These are phyloP conservation scores for Gossypium turneri DNA, from an alignment of 345 rosid genomes.

Conservation along the genomic window DNA sequence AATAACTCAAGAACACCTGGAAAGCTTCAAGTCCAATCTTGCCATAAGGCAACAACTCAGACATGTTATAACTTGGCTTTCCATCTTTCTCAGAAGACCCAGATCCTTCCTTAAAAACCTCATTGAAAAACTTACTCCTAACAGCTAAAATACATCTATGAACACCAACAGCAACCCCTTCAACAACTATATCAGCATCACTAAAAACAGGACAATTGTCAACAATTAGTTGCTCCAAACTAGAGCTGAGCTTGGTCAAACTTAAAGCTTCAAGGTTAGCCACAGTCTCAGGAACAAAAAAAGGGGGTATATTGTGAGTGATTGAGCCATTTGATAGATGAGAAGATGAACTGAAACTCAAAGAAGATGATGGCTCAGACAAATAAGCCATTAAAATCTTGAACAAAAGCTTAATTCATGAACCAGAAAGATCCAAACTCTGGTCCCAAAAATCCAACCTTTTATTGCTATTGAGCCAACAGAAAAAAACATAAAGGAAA, in stretches of 20 bases:
- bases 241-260: slow-evolving; percentile 70
- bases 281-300: slow-evolving; percentile 32
- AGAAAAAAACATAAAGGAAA: not conserved
- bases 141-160: slow-evolving; percentile 83
- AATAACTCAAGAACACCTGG: slow-evolving; percentile 57
- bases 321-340: slow-evolving; percentile 44
- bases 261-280: slow-evolving; percentile 54
- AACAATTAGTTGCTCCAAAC: slow-evolving; percentile 66
- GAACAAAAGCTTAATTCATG: not conserved
- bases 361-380: slow-evolving; percentile 71
- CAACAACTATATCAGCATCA: slow-evolving; percentile 74
- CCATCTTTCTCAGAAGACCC: slow-evolving; percentile 43
- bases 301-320: slow-evolving; percentile 32
- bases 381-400: slow-evolving; percentile 47
- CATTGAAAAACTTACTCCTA: slow-evolving; percentile 74
- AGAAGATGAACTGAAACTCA: slow-evolving; percentile 72
- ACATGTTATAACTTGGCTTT: slow-evolving; percentile 53
- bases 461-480: not conserved
- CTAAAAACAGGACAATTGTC: slow-evolving; percentile 52
- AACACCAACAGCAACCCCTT: slow-evolving; percentile 54
- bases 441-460: not conserved
- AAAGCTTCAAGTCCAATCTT: slow-evolving; percentile 75
- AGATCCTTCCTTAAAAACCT: slow-evolving; percentile 50
- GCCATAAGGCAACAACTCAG: slow-evolving; percentile 60
- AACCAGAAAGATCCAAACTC: slow-evolving; percentile 11